Base-by-base conservation (phyloP, 345 rosid species). In the Aquilaria malaccensis region DNA sequence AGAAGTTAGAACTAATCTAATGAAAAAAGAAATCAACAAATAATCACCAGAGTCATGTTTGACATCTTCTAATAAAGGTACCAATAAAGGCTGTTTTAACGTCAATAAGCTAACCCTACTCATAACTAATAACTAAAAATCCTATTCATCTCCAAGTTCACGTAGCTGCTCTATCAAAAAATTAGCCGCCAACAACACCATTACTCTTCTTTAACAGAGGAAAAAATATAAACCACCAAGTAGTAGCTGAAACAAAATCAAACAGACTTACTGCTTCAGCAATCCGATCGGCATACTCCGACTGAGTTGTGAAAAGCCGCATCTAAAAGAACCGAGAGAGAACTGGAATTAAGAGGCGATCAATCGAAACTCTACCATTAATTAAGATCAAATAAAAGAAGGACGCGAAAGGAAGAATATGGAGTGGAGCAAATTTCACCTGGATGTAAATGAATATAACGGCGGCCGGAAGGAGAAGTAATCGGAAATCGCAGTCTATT, bases 271-370 rank as follows among this genome's bases (percentile, higher is more conserved):
- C 98, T 54, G 95, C 96, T 52, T 81, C 63, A 46, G 89, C 83
- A 30, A 95, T 82, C 57, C 88, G 84, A 82, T 88, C 96, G 0
- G 91, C 84, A 48, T 86, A 91, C 71, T 91, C 76, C 1, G 90
- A 86, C 73, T 88, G 97, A 30, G 94, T 82, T 6, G 83, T 67
- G 60, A 86, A 95, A 67, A 95, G 91, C 59, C 87, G 80, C 84
- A 90, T 77, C 95, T 94, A 50, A 33, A 59, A 50, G 55, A 57
- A 56, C 7, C 13, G 46, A 64, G 14, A 54, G n/a, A 2, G 2
- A 37, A 37, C 43, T 37, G 43, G 43, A 37, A 37, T 37, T 37
- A 37, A 37, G 43, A 37, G 43, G 5, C 43, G 43, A 37, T 3
- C 4, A 37, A 37, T 37, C 1, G 43, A 7, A 37, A 37, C 43